Evolutionary conservation across 2,329 filamentous ascomycete genomes (phyloP), one percentile per base, ranked within the genome.

Genomic region (Hirsutella thompsonii): DNA sequence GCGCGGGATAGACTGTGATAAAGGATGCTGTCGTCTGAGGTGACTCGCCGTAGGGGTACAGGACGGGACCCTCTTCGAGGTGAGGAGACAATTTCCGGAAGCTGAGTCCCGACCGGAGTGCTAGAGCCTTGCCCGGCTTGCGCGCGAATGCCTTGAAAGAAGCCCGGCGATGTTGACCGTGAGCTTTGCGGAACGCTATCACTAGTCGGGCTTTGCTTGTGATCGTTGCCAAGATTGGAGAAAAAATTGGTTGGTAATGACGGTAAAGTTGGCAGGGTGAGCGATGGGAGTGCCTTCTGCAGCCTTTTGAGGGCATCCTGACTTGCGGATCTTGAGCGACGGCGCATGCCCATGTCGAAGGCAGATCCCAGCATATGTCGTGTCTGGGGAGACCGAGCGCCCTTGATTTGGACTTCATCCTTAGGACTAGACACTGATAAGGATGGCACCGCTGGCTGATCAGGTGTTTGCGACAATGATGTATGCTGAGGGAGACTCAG

Each of bases 1-100:
- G 83, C 79, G 20, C 79, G 72, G 0, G 89, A 94, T 3, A 88
- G 66, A 4, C 76, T 79, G 49, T 85, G 78, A 50, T 83, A 82
- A 14, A 92, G 69, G 45, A 93, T 62, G 5, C 85, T 92, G 44
- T 88, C 81, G 55, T 94, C 83, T 18, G 61, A 64, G 8, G 59
- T 63, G 10, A 57, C 59, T 42, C 52, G 56, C 28, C 52, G 59
- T 29, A 57, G 52, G 36, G 50, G 42, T n/a, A 42, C 50, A 30
- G 54, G 55, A 9, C 56, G 52, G 8, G 42, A 9, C 16, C 21
- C 20, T 10, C 29, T 29, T 13, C 19, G 36, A 5, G n/a, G 10
- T 6, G 36, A 38, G 9, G 38, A n/a, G 5, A 8, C 16, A 5
- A 30, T 16, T 30, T 30, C 29, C n/a, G 30, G 9, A n/a, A 38